phyloP scores from a whole-genome alignment of 306 rosid species.

The Sechiopsis laciniata region DNA sequence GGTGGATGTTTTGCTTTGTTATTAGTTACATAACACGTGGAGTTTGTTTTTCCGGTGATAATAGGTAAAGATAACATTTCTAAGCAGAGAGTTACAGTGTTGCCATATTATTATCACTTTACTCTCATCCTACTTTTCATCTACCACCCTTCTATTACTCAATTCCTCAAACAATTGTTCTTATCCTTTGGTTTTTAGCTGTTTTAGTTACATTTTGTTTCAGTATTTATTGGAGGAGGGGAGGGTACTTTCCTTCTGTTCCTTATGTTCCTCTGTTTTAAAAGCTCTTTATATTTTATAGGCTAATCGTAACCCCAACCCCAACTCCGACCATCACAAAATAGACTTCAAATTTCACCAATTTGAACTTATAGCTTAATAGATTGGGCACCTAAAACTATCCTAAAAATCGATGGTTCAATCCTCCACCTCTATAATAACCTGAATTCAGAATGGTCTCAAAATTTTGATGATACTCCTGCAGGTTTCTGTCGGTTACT shows the following conservation, averaged over 20 bases:
- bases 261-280: neutral
- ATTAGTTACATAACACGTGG: neutral
- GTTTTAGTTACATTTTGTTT: neutral
- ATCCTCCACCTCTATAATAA: too few species aligned
- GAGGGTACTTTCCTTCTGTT: neutral
- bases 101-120: neutral
- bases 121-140: neutral
- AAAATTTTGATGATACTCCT: conserved; percentile 17
- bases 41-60: neutral
- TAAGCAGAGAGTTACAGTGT: neutral
- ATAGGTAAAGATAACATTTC: neutral
- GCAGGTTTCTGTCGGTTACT: conserved; percentile 93
- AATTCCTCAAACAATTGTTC: neutral
- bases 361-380: neutral
- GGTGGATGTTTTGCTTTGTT: neutral
- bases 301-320: neutral
- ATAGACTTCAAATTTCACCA: neutral
- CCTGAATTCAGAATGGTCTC: too few species aligned
- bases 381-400: neutral
- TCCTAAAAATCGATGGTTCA: neutral
- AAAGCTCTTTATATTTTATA: neutral
- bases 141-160: neutral
- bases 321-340: neutral
- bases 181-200: neutral
- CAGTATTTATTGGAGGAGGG: neutral